A percentile compares a stretch with the other conserved stretches of the same genome.
phyloP scores from a whole-genome alignment of 2,329 filamentous ascomycete genomes.

The Penicillium sclerotiorum region DNA sequence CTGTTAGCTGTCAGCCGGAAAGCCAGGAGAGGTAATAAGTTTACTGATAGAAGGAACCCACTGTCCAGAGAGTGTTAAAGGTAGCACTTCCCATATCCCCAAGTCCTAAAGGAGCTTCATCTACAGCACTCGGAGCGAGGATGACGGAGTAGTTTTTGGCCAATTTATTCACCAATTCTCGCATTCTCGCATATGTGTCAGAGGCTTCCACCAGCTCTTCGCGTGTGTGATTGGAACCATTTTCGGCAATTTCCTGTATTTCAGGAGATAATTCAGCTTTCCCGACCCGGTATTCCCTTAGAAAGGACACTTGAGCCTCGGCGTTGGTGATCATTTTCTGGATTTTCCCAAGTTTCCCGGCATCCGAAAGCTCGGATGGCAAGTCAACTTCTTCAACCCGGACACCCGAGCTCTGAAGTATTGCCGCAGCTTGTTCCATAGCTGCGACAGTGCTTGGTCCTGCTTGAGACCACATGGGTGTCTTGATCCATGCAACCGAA shows the following conservation, averaged over 20 bases:
- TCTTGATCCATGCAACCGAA: neutral
- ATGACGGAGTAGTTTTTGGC: neutral
- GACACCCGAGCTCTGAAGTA: neutral
- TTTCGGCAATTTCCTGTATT: neutral
- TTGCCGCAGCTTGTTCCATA: neutral
- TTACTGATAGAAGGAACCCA: neutral
- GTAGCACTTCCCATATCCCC: neutral
- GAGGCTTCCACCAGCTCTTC: neutral
- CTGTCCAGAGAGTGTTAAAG: neutral
- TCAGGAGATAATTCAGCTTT: neutral
- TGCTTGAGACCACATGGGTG: neutral
- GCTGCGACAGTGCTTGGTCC: neutral
- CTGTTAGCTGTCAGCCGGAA: neutral
- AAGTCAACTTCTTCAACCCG: neutral
- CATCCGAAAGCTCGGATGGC: neutral
- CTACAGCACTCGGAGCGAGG: neutral
- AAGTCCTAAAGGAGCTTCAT: neutral
- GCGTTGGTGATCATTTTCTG: neutral
- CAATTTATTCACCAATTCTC: neutral
- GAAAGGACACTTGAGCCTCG: neutral
- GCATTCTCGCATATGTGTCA: neutral
- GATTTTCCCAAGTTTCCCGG: neutral
- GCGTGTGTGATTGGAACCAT: neutral
- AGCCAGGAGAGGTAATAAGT: neutral
- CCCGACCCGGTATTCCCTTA: neutral